phyloP scores from a whole-genome alignment of 2,329 filamentous ascomycete species.

The Talaromyces sp. region DNA sequence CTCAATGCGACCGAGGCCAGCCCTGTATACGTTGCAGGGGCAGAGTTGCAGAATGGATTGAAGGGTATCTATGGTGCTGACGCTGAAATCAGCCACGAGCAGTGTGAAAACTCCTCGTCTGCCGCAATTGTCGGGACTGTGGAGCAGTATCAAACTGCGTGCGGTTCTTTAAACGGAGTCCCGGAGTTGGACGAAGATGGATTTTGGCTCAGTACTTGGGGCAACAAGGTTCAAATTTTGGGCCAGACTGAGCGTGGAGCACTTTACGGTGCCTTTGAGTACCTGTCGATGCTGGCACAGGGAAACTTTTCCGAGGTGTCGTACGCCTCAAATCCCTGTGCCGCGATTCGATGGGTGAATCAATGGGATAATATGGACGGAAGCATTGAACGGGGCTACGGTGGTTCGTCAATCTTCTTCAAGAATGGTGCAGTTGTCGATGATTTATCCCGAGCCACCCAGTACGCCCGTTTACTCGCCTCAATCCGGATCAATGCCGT shows the following conservation, averaged over 20 bases:
- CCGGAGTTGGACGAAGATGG: conserved; percentile 40
- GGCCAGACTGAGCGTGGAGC: conserved; percentile 64
- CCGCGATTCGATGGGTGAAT: conserved; percentile 65
- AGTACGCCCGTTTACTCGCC: conserved; percentile 63
- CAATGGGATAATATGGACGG: conserved; percentile 69
- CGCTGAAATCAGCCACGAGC: conserved; percentile 29
- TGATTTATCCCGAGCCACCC: conserved; percentile 55
- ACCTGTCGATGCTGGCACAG: conserved; percentile 61
- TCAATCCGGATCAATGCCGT: conserved; percentile 64
- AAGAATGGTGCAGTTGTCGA: conserved; percentile 49
- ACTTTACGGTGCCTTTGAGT: conserved; percentile 66
- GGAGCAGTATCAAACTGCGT: conserved; percentile 22
- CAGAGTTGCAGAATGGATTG: conserved; percentile 57
- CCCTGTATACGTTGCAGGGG: conserved; percentile 57
- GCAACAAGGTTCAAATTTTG: conserved; percentile 51
- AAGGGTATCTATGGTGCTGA: conserved; percentile 52
- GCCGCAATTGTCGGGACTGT: conserved; percentile 29
- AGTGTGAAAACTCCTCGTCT: conserved; percentile 14
- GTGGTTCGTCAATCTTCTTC: conserved; percentile 66
- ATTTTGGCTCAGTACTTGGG: conserved; percentile 54
- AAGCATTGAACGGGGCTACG: conserved; percentile 65
- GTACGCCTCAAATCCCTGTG: conserved; percentile 51
- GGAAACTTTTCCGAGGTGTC: conserved; percentile 49
- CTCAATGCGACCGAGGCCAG: conserved; percentile 52
- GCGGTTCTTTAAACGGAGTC: conserved; percentile 15